Evolutionary conservation across 768 basidiomycete species (phyloP).

Genomic region (Mycena vulgaris): DNA sequence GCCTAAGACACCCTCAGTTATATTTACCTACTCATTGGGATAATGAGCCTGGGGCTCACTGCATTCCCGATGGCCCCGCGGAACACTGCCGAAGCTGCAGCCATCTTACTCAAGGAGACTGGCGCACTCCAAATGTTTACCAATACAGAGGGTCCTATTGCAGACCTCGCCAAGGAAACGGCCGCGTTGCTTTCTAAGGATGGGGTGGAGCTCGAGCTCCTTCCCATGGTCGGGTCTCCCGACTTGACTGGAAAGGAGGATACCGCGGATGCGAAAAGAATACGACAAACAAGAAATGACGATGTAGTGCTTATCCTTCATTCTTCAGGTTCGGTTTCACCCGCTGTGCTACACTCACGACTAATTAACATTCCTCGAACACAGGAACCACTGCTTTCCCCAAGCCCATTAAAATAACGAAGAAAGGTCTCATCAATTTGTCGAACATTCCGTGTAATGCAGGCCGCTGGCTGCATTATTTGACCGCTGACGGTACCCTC

Average conservation of each 20-base stretch:
- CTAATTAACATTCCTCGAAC: background rate
- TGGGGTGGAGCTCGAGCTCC: constrained; percentile 4
- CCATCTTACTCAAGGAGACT: constrained; percentile 1
- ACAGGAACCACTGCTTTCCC: constrained; percentile 19
- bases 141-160: constrained; percentile 3
- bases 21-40: constrained; percentile 16
- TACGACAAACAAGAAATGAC: background rate
- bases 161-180: background rate
- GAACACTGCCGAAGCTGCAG: constrained; percentile 22
- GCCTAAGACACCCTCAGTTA: constrained; percentile 17
- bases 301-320: constrained; percentile 19
- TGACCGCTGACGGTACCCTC: background rate
- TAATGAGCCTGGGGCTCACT: constrained; percentile 24
- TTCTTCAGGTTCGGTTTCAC: constrained; percentile 14
- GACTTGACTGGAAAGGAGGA: background rate
- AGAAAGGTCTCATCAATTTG: constrained; percentile 14
- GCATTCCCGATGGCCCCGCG: constrained; percentile 22
- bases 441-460: constrained; percentile 26
- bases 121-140: constrained; percentile 6
- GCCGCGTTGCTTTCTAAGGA: constrained; percentile 10
- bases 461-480: background rate
- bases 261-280: background rate
- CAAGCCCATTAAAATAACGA: constrained; percentile 17
- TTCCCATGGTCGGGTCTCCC: background rate
- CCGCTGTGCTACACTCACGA: background rate